phyloP scores from a whole-genome alignment of 177 flowering plant genomes.

The Tripterygium wilfordii region DNA sequence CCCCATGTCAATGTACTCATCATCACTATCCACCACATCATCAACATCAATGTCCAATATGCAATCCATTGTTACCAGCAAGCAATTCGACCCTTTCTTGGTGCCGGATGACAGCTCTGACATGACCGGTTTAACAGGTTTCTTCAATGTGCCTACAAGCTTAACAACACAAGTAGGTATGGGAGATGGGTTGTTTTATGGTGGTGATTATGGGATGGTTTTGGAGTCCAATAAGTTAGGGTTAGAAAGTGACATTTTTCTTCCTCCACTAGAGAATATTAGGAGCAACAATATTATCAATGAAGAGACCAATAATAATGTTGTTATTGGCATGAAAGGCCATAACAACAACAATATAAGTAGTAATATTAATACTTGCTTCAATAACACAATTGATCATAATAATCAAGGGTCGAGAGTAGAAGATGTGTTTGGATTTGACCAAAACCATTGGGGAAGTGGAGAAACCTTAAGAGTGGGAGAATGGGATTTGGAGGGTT shows the following conservation, averaged over 20 bases:
- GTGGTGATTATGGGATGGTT: constrained; percentile 33
- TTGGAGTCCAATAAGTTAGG: constrained; percentile 7
- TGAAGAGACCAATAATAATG: background rate
- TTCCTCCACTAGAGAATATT: constrained; percentile 37
- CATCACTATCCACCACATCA: constrained; percentile 37
- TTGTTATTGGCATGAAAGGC: constrained; percentile 8
- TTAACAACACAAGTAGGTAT: constrained; percentile 25
- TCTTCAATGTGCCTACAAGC: constrained; percentile 25
- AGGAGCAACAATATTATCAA: constrained; percentile 18
- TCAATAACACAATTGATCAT: constrained; percentile 20
- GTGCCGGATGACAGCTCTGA: constrained; percentile 17
- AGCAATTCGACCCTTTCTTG: constrained; percentile 28
- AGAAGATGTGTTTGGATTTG: constrained; percentile 34
- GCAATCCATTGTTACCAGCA: constrained; percentile 24
- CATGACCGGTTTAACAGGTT: constrained; percentile 15
- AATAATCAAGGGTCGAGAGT: constrained; percentile 22
- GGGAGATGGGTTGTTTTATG: constrained; percentile 19
- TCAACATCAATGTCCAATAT: too few relatives aligned
- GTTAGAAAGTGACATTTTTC: constrained; percentile 24
- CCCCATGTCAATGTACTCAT: constrained; percentile 31
- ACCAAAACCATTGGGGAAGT: constrained; percentile 41
- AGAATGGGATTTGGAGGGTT: constrained; percentile 73
- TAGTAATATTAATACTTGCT: constrained; percentile 14
- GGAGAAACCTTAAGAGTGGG: constrained; percentile 59
- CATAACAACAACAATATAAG: constrained; percentile 14